Conservation (phyloP, 2,329 filamentous ascomycete species). For the Epichloe festucae region DNA sequence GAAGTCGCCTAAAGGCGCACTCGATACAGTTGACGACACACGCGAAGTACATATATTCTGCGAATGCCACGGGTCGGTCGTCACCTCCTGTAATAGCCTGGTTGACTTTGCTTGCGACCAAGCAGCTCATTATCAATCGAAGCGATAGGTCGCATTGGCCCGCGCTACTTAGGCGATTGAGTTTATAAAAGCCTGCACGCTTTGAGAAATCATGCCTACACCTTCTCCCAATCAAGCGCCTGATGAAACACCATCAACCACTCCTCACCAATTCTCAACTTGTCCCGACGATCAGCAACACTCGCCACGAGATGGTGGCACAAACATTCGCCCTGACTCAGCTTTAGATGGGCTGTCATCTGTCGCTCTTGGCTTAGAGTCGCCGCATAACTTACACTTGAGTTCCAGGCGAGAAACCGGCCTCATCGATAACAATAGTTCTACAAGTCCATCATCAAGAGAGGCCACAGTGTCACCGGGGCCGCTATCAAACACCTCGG, state of each 20-base stretch:
- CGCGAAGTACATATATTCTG: neutral
- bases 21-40: neutral
- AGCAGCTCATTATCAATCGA: neutral
- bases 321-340: constrained; percentile 11
- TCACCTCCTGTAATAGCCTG: neutral
- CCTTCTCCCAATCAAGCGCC: constrained; percentile 30
- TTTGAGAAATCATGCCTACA: constrained; percentile 27
- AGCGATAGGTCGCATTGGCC: neutral
- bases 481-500: constrained; percentile 22
- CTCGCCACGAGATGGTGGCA: constrained; percentile 12
- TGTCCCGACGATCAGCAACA: constrained; percentile 30
- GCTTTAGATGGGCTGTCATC: constrained; percentile 12
- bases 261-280: constrained; percentile 26
- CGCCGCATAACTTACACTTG: neutral
- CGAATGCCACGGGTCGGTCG: no score
- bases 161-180: neutral
- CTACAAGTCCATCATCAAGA: constrained; percentile 21
- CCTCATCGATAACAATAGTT: constrained; percentile 11
- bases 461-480: constrained; percentile 31
- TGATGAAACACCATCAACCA: constrained; percentile 22
- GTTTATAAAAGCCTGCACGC: neutral
- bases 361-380: constrained; percentile 8
- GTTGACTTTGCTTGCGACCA: neutral
- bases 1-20: neutral
- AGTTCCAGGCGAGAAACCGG: neutral